Conservation (phyloP, 2,329 filamentous ascomycete genomes). For the Colletotrichum euphorbiae region DNA sequence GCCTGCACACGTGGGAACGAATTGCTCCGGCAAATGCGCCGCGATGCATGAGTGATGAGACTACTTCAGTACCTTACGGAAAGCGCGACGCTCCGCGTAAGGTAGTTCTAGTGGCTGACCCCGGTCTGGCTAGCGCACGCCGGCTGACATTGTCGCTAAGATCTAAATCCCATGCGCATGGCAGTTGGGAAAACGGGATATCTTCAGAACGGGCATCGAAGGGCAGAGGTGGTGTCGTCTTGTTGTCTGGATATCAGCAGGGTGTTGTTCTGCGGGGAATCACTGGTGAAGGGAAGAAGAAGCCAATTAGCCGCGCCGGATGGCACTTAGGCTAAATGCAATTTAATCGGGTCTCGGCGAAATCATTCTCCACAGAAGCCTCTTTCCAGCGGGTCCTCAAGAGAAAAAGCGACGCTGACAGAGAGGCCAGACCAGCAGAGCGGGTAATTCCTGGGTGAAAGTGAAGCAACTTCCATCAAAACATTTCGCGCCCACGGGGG, state of each 20-base stretch:
- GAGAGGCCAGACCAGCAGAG: conserved; percentile 16
- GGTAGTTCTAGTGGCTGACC: not conserved
- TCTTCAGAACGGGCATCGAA: too few relatives aligned
- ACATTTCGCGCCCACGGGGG: not conserved
- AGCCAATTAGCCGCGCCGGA: conserved; percentile 38
- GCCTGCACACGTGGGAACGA: conserved; percentile 25
- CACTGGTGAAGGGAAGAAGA: conserved; percentile 23
- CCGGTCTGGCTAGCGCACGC: not conserved
- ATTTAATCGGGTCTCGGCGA: conserved; percentile 28
- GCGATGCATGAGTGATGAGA: conserved; percentile 3
- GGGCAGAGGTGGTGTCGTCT: too few relatives aligned
- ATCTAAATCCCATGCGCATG: conserved; percentile 8
- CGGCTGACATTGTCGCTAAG: conserved; percentile 2
- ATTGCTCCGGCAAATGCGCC: conserved; percentile 16
- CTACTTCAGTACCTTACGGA: not conserved
- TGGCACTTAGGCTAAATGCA: conserved; percentile 38
- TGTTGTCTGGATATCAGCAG: not conserved
- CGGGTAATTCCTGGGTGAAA: not conserved
- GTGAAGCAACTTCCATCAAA: conserved; percentile 1
- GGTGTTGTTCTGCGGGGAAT: conserved; percentile 10
- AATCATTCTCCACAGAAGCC: conserved; percentile 22
- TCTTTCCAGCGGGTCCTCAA: not conserved
- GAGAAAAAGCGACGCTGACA: conserved; percentile 8
- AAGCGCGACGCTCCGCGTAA: conserved; percentile 26
- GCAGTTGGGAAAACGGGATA: not conserved